A percentile compares a stretch with the other conserved stretches of the same genome.
These are phyloP conservation scores for Bocquillonia castaneifolia DNA, from an alignment of 441 rosid genomes.

Conservation along the genomic window DNA sequence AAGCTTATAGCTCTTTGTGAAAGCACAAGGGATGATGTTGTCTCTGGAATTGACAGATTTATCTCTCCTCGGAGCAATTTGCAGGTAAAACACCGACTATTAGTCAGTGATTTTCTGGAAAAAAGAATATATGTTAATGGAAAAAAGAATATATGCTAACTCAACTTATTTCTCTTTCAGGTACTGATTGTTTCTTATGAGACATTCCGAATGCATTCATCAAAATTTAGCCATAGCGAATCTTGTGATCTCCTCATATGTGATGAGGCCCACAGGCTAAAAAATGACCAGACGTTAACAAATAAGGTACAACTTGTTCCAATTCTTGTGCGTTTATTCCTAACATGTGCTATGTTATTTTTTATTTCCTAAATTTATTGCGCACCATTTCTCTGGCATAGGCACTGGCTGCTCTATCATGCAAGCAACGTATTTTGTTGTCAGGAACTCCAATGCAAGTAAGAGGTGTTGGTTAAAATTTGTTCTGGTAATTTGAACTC, in stretches of 20 bases:
- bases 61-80: conserved; percentile 51
- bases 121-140: no score
- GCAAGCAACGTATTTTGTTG: conserved; percentile 84
- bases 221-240: conserved; percentile 68
- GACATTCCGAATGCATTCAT: conserved; percentile 95
- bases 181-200: conserved; percentile 92
- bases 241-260: conserved; percentile 96
- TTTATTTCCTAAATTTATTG: conserved; percentile 21
- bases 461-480: conserved; percentile 22
- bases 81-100: conserved; percentile 52
- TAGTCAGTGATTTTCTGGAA: conserved; percentile 14
- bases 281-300: conserved; percentile 91
- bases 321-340: conserved; percentile 14
- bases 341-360: conserved; percentile 10
- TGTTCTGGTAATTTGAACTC: background rate
- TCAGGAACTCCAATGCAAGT: conserved; percentile 99
- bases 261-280: conserved; percentile 98
- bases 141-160: conserved; percentile 33
- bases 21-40: conserved; percentile 87
- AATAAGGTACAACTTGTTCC: conserved; percentile 58
- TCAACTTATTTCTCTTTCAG: conserved; percentile 36
- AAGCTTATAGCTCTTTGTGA: conserved; percentile 91
- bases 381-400: conserved; percentile 30
- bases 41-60: conserved; percentile 82
- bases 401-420: conserved; percentile 92